A percentile compares a stretch with the other conserved stretches of the same genome.
phyloP scores from a whole-genome alignment of 2,329 filamentous ascomycete genomes.

The Calycina herbarum region DNA sequence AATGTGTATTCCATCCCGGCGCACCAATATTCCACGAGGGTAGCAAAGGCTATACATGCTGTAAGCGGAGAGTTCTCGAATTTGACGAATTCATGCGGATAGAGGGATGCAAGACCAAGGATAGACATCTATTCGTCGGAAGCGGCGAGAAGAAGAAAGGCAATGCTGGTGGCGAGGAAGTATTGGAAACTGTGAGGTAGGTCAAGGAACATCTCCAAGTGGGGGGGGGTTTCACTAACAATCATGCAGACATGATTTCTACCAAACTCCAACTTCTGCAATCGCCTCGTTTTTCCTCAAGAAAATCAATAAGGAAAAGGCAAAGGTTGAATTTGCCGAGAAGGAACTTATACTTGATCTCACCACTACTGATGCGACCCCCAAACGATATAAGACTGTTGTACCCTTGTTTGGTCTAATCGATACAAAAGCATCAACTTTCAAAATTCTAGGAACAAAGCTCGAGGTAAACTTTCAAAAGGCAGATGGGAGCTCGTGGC shows the following conservation, averaged over 20 bases:
- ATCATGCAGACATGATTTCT: conserved; percentile 74
- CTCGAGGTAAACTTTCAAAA: conserved; percentile 66
- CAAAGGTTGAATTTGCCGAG: conserved; percentile 68
- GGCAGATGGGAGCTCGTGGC: conserved; percentile 65
- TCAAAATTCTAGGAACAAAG: conserved; percentile 70
- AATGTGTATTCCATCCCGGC: conserved; percentile 87
- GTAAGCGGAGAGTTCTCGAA: conserved; percentile 90
- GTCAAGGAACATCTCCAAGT: conserved; percentile 31
- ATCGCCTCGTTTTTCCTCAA: conserved; percentile 94
- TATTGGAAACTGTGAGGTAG: conserved; percentile 75
- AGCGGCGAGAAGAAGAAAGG: conserved; percentile 65
- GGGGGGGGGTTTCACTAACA: conserved; percentile 15
- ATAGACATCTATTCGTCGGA: conserved; percentile 80
- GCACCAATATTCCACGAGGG: conserved; percentile 95
- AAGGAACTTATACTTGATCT: conserved; percentile 73
- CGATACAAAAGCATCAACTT: conserved; percentile 62
- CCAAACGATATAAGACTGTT: conserved; percentile 74
- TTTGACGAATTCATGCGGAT: conserved; percentile 99
- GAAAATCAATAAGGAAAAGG: conserved; percentile 85
- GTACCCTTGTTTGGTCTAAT: conserved; percentile 78
- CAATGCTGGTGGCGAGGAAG: conserved; percentile 63
- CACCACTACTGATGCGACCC: conserved; percentile 71
- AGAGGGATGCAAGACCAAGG: conserved; percentile 82
- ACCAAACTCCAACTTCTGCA: conserved; percentile 82
- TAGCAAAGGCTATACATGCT: conserved; percentile 96